Base-by-base conservation (phyloP, 345 rosid species). In the Pugionium cornutum region DNA sequence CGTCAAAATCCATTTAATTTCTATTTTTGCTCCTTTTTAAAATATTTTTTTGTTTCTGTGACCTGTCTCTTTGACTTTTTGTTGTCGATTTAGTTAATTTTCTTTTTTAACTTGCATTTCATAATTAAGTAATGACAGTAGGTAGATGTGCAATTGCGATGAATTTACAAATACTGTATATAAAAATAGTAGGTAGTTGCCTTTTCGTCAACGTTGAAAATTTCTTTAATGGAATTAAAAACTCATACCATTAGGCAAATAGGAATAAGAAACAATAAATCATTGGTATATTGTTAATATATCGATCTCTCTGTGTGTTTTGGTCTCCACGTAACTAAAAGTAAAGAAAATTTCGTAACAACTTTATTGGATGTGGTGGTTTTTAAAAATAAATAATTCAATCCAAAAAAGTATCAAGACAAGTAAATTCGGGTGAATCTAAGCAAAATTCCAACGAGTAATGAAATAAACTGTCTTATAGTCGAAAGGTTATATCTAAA, bases 51-150 rank as follows among this genome's bases (percentile, higher is more conserved):
- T 18, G 27, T 37, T 4, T 60, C 3, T 55, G 2, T 55, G 69
- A 71, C 58, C 64, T 55, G 64, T 48, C 64, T 48, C 64, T 32
- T 70, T 63, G 75, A 63, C 75, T 4, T 53, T 63, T 59, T 18
- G 0, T 35, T 50, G 59, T 59, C 36, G 1, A 4, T 9, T 36
- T 31, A 34, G 18, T 0, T 4, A 1, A 18, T 18, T 18, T 18
- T 18, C 18, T 18, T 6, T 30, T 25, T 18, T 29, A 32, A 10
- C 27, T 37, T 36, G 7, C 43, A 1, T 37, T 62, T 36, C 37
- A 28, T 28, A 49, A 6, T 48, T 48, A 30, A 63, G 30, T 47
- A 63, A 55, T 63, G 58, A 27, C 44, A 71, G 31, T 71, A 47
- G 69, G 64, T 71, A 2, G 53, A 62, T 29, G 58, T 50, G 58